Base-by-base conservation (phyloP, 2,329 filamentous ascomycete species). In the Scedosporium apiospermum region DNA sequence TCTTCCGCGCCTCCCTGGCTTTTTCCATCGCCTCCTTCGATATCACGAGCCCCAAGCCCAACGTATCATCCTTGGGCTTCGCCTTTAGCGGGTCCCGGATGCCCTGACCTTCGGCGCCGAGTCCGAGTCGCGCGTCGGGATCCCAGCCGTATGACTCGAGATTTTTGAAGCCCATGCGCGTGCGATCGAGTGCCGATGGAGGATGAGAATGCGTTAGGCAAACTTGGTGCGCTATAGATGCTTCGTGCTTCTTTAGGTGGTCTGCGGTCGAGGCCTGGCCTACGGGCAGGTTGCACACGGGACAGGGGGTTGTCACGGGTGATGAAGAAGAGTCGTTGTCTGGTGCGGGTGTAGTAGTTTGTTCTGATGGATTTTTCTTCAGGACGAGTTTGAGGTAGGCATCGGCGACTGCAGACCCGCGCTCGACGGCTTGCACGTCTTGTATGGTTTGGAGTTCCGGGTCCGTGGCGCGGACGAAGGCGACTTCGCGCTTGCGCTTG, bases 41-140 rank as follows among this genome's bases (percentile, higher is more conserved):
- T 7, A 78, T 68, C 30, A 71, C 66, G 3, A 82, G 78, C 0
- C 92, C 91, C 27, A 96, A 73, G 0, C 93, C 93, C 6, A 89
- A 76, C 3, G 83, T 91, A 70, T 93, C 85, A 53, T 87, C 82
- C 74, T 96, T 96, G 62, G 82, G 77, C 64, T 80, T 82, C 1
- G 84, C 77, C 71, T 91, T 91, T 65, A 97, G 79, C 1, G 93
- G 93, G 66, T 86, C 87, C 49, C 88, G 80, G 64, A 91, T 87
- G 3, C 93, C 93, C 66, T 89, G 84, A 0, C 89, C 87, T 2
- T 77, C 75, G 9, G 82, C 82, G 0, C 93, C 93, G 0, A 97
- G 79, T 0, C 93, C 93, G 16, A 77, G 73, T 2, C 91, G 79
- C 30, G 84, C 78, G 72, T 93, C 89, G 0, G 89, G 88, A 67